Evolutionary conservation across 768 basidiomycete species (phyloP), one percentile per base, ranked within the genome.

Genomic region (Auriscalpium orientale): DNA sequence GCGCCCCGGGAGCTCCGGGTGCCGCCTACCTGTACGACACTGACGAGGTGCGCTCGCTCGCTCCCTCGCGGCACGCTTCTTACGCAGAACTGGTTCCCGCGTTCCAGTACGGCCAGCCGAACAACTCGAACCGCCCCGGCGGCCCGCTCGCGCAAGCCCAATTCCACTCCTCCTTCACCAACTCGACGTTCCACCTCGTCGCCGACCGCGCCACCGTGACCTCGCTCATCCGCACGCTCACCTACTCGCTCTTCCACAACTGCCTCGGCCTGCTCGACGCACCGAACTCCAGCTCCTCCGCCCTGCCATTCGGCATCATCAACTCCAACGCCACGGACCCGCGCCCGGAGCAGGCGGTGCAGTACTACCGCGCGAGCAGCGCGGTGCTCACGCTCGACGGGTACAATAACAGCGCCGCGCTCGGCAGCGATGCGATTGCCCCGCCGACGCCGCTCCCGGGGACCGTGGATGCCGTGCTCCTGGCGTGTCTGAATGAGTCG

Each of bases 401-500:
- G 15, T 68, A 67, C 54, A 67, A 67, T 49, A 61, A 68, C 51
- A 64, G 65, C 11, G 61, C 61, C 16, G 63, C 58, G 36, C 49
- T 63, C 35, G 61, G 66, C 1, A 49, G 45, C 34, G 71, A 80
- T 18, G 66, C 72, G 7, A 77, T 71, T 28, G 59, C 67, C 0
- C 67, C 78, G 0, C 72, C 80, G 55, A 71, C 77, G 0, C 75
- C 83, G 0, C 70, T 89, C 1, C 85, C 84, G 1, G 65, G 68
- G 2, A 71, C 70, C 46, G 71, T 84, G 16, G 78, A 85, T 59
- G 68, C 53, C 28, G 71, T 64, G 1, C 70, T 87, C 10, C 63
- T 87, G 44, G 58, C 67, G 28, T 88, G 87, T 57, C 59, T 89
- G 48, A 89, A 89, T 58, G 58, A 68, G 28, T 87, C 87, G 2